Evolutionary conservation across 148 eudicot species (phyloP), one percentile per base, ranked within the genome.

Genomic region (Chenopodium suecicum): DNA sequence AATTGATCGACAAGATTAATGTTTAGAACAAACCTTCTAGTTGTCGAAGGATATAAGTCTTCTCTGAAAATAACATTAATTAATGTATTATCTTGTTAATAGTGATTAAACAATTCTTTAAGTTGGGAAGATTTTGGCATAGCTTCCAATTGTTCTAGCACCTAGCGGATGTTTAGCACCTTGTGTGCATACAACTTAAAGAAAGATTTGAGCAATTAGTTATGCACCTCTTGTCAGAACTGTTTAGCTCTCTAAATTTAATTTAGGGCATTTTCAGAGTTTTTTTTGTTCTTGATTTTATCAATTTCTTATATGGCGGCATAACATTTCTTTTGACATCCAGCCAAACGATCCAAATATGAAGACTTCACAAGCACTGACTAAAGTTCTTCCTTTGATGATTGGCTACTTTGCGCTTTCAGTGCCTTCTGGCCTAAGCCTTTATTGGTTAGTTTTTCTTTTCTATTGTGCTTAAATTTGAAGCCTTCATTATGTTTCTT

Each of bases 381-480:
- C 97, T 20, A 91, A 91, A 77, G 85, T 96, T 79, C 90, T 96
- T 65, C 98, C 98, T 1, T 83, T 96, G 82, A 86, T 96, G 95
- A 91, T 96, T 76, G 99, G 99, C 75, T 95, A 95, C 78, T 95
- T 95, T 86, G 84, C 99, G 80, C 94, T 95, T 74, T 93, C 99
- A 16, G 99, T 95, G 79, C 99, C 99, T 84, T 95, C 99, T 69
- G 99, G 98, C 58, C 87, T 95, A 74, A 91, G 99, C 84, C 95
- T 95, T 79, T 95, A 95, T 75, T 95, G 99, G 99, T 95, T 75
- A 84, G 92, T 56, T 69, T 46, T 56, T 81, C 37, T 80, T 32
- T 22, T 7, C 73, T 63, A 27, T 8, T 70, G 56, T 71, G 4
- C 27, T 58, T 60, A 13, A 29, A 47, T 3, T 65, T 69, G 22